Base-by-base conservation (phyloP, 192 early-diverging fungal genomes). In the Coemansia furcata region DNA sequence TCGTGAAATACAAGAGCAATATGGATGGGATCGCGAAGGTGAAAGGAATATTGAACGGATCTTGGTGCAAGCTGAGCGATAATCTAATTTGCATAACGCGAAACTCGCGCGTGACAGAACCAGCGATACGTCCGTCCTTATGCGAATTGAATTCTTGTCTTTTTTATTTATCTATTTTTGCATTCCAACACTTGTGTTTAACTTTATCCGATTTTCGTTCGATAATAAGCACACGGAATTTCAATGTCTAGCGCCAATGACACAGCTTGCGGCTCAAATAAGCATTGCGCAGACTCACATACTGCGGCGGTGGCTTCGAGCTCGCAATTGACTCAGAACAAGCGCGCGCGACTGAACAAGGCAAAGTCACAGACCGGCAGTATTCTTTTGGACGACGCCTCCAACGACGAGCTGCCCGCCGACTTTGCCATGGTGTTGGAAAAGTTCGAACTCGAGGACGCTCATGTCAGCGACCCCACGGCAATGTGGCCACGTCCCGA, bases 391-490 rank as follows among this genome's bases (percentile, higher is more conserved):
- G 52, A 50, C 19, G 73, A 76, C 36, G 65, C 55, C 10, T 40
- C 73, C 3, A 72, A 67, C 46, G 72, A 66, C 10, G 35, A 63
- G 50, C 62, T 76, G 15, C 79, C 79, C 2, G 71, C 42, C 7
- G 74, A 82, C 68, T 86, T 86, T 67, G 72, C 78, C 39, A 73
- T 71, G 38, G 85, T 83, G 71, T 71, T 86, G 3, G 66, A 69
- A 54, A 65, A 73, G 65, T 68, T 86, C 6, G 73, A 83, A 38
- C 46, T 59, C 12, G 54, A 55, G 23, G 77, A 72, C 35, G 65
- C 39, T 58, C 68, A 75, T 29, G 58, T 72, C 11, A 69, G 57
- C 9, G 72, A 78, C 33, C 72, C 74, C 8, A 39, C 67, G 7
- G 59, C 19, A 43, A 59, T 65, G 19, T 79, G 76, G 75, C 72